These are phyloP conservation scores for Aspergillus nidulans DNA, from an alignment of 495 filamentous ascomycete genomes.

Conservation along the genomic window DNA sequence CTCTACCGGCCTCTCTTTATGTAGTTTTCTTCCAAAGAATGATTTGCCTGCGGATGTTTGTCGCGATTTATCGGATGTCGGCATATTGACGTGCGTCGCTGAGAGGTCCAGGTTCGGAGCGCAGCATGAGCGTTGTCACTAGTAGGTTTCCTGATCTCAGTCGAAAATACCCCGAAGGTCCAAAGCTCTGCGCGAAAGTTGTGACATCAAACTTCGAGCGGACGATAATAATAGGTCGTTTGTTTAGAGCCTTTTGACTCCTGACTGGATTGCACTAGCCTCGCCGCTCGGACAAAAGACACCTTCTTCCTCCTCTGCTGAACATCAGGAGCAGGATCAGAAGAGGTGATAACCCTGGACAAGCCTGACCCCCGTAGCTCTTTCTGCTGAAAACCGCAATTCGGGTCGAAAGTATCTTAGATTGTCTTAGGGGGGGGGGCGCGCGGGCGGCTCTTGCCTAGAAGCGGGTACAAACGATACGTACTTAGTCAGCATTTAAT, in stretches of 20 bases:
- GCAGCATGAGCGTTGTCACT: slow-evolving; percentile 42
- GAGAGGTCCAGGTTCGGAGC: slow-evolving; percentile 31
- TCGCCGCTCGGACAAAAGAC: slow-evolving; percentile 21
- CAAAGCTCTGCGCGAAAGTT: background rate
- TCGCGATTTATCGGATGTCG: slow-evolving; percentile 66
- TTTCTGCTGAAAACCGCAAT: slow-evolving; percentile 4
- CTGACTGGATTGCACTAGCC: slow-evolving; percentile 18
- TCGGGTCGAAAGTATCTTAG: no score
- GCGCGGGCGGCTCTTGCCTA: no score
- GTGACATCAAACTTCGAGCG: slow-evolving; percentile 1
- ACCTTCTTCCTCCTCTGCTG: slow-evolving; percentile 3
- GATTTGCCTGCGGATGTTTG: slow-evolving; percentile 82
- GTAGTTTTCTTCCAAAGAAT: slow-evolving; percentile 73
- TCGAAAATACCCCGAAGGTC: background rate
- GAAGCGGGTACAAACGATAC: no score
- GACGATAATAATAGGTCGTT: slow-evolving; percentile 4
- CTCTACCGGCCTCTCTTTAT: slow-evolving; percentile 66
- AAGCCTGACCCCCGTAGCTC: slow-evolving; percentile 12
- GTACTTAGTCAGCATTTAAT: no score
- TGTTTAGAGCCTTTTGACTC: slow-evolving; percentile 8
- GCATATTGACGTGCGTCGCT: slow-evolving; percentile 45
- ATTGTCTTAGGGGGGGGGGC: no score
- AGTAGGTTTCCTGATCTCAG: background rate
- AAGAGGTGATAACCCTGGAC: background rate
- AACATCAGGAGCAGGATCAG: background rate